These are phyloP conservation scores for Ocimum tenuiflorum DNA, from an alignment of 257 asterid species.

Conservation along the genomic window DNA sequence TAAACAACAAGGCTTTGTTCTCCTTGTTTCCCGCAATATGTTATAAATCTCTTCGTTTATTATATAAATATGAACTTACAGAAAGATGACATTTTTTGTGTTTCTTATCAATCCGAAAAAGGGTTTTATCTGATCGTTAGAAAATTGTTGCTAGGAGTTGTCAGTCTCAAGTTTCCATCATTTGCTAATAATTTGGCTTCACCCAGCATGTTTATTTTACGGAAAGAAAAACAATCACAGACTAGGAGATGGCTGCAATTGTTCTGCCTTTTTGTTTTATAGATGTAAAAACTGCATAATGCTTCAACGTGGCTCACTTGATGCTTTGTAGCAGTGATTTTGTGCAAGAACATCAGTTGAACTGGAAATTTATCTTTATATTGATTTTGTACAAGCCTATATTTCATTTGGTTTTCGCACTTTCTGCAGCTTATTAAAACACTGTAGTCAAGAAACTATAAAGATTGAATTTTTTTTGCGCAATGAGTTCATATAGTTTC, in stretches of 20 bases:
- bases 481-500: not conserved
- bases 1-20: not conserved
- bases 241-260: not conserved
- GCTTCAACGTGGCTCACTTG: too few species aligned
- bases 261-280: not conserved
- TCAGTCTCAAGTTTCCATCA: too few species aligned
- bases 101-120: not conserved
- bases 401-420: not conserved
- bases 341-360: too few species aligned
- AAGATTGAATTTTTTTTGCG: not conserved
- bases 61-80: not conserved
- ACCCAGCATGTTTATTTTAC: not conserved
- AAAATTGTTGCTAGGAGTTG: not conserved
- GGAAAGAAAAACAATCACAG: not conserved
- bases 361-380: not conserved
- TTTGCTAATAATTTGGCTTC: not conserved
- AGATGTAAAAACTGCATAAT: not conserved
- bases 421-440: not conserved
- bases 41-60: not conserved
- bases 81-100: not conserved
- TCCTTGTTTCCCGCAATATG: not conserved
- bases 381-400: not conserved
- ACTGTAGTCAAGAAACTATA: conserved; percentile 1
- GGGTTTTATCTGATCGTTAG: not conserved
- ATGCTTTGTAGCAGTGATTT: too few species aligned